These are phyloP conservation scores for Penicillium carneum DNA, from an alignment of 2,329 filamentous ascomycete species.

Conservation along the genomic window DNA sequence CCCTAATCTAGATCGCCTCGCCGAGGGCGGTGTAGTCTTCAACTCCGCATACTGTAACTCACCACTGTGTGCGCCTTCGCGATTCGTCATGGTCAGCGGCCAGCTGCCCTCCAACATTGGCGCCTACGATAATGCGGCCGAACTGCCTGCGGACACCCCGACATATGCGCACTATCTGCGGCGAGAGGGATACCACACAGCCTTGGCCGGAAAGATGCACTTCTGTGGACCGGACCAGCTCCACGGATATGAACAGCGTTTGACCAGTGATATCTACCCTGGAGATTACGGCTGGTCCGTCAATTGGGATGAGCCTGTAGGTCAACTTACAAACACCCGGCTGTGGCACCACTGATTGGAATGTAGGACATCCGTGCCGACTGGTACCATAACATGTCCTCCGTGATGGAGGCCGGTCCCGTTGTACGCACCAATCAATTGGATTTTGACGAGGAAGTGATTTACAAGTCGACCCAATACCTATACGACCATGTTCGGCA, in stretches of 20 bases:
- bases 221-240: conserved; percentile 89
- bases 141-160: conserved; percentile 81
- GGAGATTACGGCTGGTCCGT: conserved; percentile 94
- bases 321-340: conserved; percentile 21
- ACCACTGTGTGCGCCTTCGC: conserved; percentile 87
- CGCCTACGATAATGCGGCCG: conserved; percentile 88
- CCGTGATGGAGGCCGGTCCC: conserved; percentile 85
- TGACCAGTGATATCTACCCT: conserved; percentile 95
- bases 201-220: conserved; percentile 94
- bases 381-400: conserved; percentile 97
- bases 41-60: conserved; percentile 94
- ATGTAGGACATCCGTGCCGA: conserved; percentile 69
- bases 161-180: conserved; percentile 94
- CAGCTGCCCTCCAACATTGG: conserved; percentile 90
- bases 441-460: conserved; percentile 94
- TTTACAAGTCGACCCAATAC: conserved; percentile 89
- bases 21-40: conserved; percentile 83
- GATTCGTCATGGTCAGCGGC: conserved; percentile 93
- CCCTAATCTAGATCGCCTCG: conserved; percentile 84
- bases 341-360: conserved; percentile 7
- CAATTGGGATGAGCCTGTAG: conserved; percentile 86
- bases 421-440: conserved; percentile 93
- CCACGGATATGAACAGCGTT: conserved; percentile 88
- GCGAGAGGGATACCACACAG: conserved; percentile 84
- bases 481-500: conserved; percentile 89